These are phyloP conservation scores for Gossypium schwendimanii DNA, from an alignment of 441 rosid genomes.

Conservation along the genomic window DNA sequence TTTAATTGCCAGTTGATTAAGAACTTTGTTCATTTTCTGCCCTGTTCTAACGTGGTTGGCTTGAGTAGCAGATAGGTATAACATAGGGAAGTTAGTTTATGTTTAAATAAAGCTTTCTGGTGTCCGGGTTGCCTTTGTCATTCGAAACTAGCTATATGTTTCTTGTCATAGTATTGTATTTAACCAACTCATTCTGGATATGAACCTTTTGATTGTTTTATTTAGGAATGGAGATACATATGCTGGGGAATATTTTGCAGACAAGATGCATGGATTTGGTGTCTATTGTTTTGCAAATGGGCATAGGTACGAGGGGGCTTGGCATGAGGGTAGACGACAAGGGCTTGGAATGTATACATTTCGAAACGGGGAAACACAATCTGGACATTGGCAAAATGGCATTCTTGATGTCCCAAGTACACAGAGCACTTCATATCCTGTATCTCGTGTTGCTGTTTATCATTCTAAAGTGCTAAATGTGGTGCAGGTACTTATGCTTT, in stretches of 20 bases:
- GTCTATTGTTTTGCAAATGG: constrained; percentile 63
- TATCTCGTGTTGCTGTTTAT: constrained; percentile 62
- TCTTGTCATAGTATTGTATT: background rate
- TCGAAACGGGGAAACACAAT: constrained; percentile 74
- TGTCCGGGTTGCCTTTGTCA: background rate
- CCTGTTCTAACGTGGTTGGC: background rate
- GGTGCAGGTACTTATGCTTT: constrained; percentile 45
- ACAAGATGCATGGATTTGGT: constrained; percentile 78
- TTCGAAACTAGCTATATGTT: background rate
- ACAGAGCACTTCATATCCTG: constrained; percentile 41
- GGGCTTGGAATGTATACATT: constrained; percentile 88
- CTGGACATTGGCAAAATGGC: constrained; percentile 89
- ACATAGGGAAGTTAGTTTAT: too few relatives aligned
- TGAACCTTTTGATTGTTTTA: background rate
- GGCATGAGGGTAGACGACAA: constrained; percentile 88
- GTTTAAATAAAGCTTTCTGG: background rate
- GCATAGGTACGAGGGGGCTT: constrained; percentile 62
- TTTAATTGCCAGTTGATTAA: background rate
- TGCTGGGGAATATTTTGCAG: constrained; percentile 81
- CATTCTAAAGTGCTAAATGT: constrained; percentile 79
- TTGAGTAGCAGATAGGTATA: background rate
- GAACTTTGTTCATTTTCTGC: background rate
- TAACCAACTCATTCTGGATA: background rate
- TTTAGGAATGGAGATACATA: constrained; percentile 74
- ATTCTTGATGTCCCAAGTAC: constrained; percentile 65